Conservation (phyloP, 1,284 basidiomycete species). For the Pseudozyma thailandica region DNA sequence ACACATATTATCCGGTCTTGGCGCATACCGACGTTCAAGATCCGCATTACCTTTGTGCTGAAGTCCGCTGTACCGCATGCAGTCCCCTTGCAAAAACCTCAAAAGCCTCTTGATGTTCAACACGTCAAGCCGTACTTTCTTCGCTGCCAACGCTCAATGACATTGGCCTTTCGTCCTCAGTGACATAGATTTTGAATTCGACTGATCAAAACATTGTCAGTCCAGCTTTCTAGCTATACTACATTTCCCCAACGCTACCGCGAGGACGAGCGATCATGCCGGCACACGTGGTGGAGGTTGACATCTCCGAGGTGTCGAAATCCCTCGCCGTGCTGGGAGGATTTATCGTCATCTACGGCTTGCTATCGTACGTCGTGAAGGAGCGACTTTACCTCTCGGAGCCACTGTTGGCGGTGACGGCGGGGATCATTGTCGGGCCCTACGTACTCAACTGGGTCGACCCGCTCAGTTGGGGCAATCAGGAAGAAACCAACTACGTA, state of each 20-base stretch:
- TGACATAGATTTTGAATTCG: conserved; percentile 22
- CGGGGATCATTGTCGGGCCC: conserved; percentile 64
- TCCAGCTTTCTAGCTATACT: no score
- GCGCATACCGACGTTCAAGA: no score
- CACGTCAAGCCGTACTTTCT: conserved; percentile 22
- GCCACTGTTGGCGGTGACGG: conserved; percentile 62
- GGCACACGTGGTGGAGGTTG: conserved; percentile 53
- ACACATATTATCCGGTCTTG: no score
- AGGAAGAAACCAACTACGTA: conserved; percentile 57
- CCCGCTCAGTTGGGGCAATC: conserved; percentile 56
- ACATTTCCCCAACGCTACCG: no score
- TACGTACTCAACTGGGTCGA: conserved; percentile 65
- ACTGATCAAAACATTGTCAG: no score
- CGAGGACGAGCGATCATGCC: conserved; percentile 37
- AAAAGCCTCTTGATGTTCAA: conserved; percentile 22
- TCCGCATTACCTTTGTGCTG: conserved; percentile 10
- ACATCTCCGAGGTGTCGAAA: conserved; percentile 61
- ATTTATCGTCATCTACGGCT: conserved; percentile 66
- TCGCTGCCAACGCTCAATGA: conserved; percentile 32
- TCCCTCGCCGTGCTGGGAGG: conserved; percentile 61
- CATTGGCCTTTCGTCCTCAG: conserved; percentile 32
- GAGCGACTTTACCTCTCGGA: conserved; percentile 65
- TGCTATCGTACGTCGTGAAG: conserved; percentile 63
- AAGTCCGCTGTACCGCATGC: conserved; percentile 29
- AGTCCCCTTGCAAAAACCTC: conserved; percentile 19